Evolutionary conservation across 164 flowering plant genomes (phyloP), one percentile per base, ranked within the genome.

Genomic region (Aristolochia fimbriata): DNA sequence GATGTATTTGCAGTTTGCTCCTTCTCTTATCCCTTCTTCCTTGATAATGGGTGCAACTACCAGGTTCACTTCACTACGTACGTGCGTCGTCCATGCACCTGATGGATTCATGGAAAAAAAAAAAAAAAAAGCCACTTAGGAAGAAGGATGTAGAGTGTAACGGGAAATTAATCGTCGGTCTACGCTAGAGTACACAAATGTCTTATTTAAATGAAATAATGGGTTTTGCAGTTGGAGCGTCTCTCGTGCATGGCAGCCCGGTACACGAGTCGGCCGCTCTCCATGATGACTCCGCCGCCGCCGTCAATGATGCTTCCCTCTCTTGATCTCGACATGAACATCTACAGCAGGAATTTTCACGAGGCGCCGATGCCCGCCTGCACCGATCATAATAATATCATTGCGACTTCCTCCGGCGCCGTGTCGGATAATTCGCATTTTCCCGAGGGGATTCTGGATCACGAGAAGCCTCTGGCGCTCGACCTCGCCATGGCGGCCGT

Each of bases 301-400:
- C 65, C 81, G 15, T 27, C 30, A 2, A 60, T 73, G 9, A 64
- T 84, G 17, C 66, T 74, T 0, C 83, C 91, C 3, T 83, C 97
- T 0, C 61, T 90, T 63, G 96, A 88, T 15, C 72, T 90, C 47
- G 97, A 84, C 62, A 86, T 90, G 92, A 73, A 69, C 12, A 64
- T 85, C 21, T 86, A 80, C 65, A 65, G 87, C 15, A 76, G 91
- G 73, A 75, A 77, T 43, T 83, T 78, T 62, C 71, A 80, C 0
- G 88, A 86, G 37, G 65, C 81, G 0, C 62, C 30, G 5, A 27
- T 76, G 69, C 59, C 71, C 4, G 47, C 60, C 30, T 70, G 78
- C 65, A 4, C 59, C 0, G 81, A 37, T 27, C 30, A 27, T 27
- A 27, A 37, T 27, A 2, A 27, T 27, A 27, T 27, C 30, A 27